phyloP scores from a whole-genome alignment of 2,329 filamentous ascomycete species.

The Cadophora sp. region DNA sequence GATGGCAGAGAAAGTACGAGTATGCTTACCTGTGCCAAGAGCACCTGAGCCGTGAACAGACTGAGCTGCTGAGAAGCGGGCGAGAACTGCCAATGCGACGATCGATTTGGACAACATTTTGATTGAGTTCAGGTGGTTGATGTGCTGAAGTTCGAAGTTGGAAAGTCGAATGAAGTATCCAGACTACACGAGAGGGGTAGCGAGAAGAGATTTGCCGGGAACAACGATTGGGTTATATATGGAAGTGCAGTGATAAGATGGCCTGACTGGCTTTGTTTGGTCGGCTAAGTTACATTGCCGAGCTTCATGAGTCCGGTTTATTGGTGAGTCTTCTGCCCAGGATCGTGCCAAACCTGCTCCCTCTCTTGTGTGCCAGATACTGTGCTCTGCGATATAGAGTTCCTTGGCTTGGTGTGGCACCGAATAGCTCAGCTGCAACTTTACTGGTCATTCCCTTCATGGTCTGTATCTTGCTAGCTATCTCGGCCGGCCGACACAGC shows the following conservation, averaged over 20 bases:
- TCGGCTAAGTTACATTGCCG: slow-evolving; percentile 14
- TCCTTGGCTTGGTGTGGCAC: neutral
- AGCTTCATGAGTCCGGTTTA: neutral
- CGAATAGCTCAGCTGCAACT: neutral
- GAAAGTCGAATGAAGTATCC: slow-evolving; percentile 2
- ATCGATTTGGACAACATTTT: slow-evolving; percentile 30
- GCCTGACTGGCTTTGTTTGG: neutral
- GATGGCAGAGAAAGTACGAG: too few species aligned
- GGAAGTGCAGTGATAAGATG: neutral
- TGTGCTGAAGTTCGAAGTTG: slow-evolving; percentile 1
- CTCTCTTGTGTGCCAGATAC: neutral
- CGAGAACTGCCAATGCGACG: slow-evolving; percentile 13
- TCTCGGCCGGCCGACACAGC: neutral
- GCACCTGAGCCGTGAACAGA: slow-evolving; percentile 30
- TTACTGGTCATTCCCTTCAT: neutral
- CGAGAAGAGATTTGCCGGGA: neutral
- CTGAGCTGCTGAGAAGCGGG: slow-evolving; percentile 12
- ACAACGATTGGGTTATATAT: slow-evolving; percentile 6
- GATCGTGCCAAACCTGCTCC: neutral
- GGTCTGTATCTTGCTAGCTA: neutral
- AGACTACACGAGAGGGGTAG: neutral
- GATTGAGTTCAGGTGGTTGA: slow-evolving; percentile 9
- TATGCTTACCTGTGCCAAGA: slow-evolving; percentile 11
- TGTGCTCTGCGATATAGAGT: neutral
- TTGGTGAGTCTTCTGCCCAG: slow-evolving; percentile 2